Conservation (phyloP, 164 flowering plant species). For the Pachysandra terminalis region DNA sequence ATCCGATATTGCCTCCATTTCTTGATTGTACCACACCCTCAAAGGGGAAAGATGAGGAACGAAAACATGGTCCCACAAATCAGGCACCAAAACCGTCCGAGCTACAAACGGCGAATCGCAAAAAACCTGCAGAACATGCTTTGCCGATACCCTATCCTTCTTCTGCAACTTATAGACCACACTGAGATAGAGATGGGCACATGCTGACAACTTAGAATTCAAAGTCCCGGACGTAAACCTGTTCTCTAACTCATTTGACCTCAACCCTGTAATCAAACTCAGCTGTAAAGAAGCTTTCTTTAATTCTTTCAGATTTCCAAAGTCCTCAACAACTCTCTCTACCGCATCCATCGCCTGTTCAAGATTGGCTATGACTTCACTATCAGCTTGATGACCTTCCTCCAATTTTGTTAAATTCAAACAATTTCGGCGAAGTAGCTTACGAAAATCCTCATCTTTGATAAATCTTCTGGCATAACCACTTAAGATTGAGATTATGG, state of each 20-base stretch:
- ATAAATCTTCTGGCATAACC: constrained; percentile 43
- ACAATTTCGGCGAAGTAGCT: constrained; percentile 34
- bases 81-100: constrained; percentile 46
- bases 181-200: constrained; percentile 77
- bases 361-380: constrained; percentile 41
- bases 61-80: constrained; percentile 62
- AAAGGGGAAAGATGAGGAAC: constrained; percentile 64
- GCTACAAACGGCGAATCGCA: constrained; percentile 68
- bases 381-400: constrained; percentile 27
- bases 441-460: constrained; percentile 45
- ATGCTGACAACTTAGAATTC: constrained; percentile 60
- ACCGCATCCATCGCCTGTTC: constrained; percentile 57
- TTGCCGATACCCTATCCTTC: constrained; percentile 58
- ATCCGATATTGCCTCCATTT: constrained; percentile 39
- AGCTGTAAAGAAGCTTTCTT: constrained; percentile 63
- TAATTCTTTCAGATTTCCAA: constrained; percentile 35
- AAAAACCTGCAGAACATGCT: constrained; percentile 70
- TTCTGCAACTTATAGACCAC: constrained; percentile 59
- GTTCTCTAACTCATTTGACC: constrained; percentile 48
- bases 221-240: constrained; percentile 57
- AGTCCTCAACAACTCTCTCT: constrained; percentile 44
- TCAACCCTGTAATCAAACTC: constrained; percentile 59
- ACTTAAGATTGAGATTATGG: constrained; percentile 55
- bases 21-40: constrained; percentile 60
- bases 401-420: constrained; percentile 27